phyloP scores from a whole-genome alignment of 108 stramenopile genomes.

The Bacterosira constricta region DNA sequence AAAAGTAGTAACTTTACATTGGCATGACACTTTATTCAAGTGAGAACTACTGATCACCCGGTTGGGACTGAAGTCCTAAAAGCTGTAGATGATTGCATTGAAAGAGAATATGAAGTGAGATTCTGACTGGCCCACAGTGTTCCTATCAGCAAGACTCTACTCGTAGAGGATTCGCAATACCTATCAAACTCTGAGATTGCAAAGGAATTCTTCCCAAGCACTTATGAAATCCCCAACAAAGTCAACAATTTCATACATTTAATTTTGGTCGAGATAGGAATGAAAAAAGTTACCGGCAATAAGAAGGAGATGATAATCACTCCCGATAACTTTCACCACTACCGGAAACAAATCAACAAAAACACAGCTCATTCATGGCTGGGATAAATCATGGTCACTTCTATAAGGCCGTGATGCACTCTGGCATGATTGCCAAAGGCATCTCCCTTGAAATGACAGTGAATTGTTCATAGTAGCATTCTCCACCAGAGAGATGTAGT shows the following conservation, averaged over 20 bases:
- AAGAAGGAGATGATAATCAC: too few species aligned
- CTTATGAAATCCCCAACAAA: not conserved
- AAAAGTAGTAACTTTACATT: too few species aligned
- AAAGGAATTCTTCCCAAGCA: not conserved
- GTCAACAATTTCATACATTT: not conserved
- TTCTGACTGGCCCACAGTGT: too few species aligned
- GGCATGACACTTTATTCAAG: not conserved
- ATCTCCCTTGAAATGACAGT: too few species aligned
- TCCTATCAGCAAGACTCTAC: not conserved
- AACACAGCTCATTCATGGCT: too few species aligned
- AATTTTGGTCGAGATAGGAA: not conserved
- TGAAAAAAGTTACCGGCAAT: too few species aligned
- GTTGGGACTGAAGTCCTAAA: not conserved
- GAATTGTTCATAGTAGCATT: too few species aligned
- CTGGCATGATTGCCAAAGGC: too few species aligned
- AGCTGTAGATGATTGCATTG: not conserved
- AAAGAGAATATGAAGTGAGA: not conserved
- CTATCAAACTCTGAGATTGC: not conserved
- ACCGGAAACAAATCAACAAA: not conserved
- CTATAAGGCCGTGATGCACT: too few species aligned
- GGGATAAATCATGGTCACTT: too few species aligned
- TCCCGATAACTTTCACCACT: not conserved
- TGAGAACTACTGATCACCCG: not conserved
- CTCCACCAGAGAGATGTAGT: too few species aligned
- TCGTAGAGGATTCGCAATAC: not conserved